These are phyloP conservation scores for Cetraspora pellucida DNA, from an alignment of 192 early-diverging fungal genomes.

Conservation along the genomic window DNA sequence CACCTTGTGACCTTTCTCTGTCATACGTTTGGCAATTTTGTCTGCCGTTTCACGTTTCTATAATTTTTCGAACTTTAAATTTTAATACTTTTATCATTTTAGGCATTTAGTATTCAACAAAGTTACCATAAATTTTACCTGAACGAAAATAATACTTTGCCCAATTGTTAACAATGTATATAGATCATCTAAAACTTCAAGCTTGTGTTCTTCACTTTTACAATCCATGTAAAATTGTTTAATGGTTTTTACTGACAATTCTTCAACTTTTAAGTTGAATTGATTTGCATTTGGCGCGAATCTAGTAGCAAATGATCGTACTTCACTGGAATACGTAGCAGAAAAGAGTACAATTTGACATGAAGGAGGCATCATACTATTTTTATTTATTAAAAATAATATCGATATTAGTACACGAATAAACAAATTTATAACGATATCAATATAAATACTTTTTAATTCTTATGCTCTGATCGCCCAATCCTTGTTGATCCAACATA, in stretches of 20 bases:
- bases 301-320: conserved; percentile 73
- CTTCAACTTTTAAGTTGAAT: conserved; percentile 82
- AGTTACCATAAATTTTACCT: conserved; percentile 47
- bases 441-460: conserved; percentile 69
- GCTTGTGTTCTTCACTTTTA: conserved; percentile 75
- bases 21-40: conserved; percentile 72
- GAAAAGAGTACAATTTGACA: conserved; percentile 94
- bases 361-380: conserved; percentile 64
- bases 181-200: conserved; percentile 68
- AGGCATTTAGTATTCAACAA: too few species aligned
- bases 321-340: conserved; percentile 85
- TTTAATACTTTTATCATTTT: too few species aligned
- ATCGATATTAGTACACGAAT: neutral
- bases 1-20: conserved; percentile 79
- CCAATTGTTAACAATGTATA: conserved; percentile 88
- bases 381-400: neutral
- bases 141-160: conserved; percentile 96
- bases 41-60: conserved; percentile 85
- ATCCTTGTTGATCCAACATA: conserved; percentile 85
- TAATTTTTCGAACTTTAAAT: neutral
- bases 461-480: conserved; percentile 85
- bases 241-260: conserved; percentile 91
- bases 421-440: neutral
- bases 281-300: conserved; percentile 88
- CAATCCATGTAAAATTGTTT: conserved; percentile 99